Evolutionary conservation across 177 flowering plant species (phyloP).

Genomic region (Tripterygium wilfordii): DNA sequence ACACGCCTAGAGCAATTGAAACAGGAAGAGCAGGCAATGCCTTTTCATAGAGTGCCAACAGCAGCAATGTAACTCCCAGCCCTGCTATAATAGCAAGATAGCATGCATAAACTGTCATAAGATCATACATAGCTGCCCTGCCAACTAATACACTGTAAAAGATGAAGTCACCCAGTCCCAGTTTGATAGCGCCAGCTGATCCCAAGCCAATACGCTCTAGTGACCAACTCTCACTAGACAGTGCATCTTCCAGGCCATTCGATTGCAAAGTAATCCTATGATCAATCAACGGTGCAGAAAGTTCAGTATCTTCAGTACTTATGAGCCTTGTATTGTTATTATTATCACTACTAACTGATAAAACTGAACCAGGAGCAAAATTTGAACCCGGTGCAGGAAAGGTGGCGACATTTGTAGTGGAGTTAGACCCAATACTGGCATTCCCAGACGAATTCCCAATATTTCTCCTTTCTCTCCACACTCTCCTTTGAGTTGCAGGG

Average conservation of each 20-base stretch:
- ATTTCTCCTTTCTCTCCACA: constrained; percentile 59
- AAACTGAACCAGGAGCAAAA: constrained; percentile 11
- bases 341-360: constrained; percentile 12
- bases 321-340: constrained; percentile 28
- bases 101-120: constrained; percentile 95
- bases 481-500: constrained; percentile 44
- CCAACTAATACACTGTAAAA: constrained; percentile 97
- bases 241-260: constrained; percentile 21
- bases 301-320: constrained; percentile 44
- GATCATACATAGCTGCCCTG: constrained; percentile 96
- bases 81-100: constrained; percentile 97
- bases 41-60: constrained; percentile 80
- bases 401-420: constrained; percentile 6
- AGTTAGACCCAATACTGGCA: constrained; percentile 10
- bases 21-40: constrained; percentile 96
- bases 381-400: constrained; percentile 8
- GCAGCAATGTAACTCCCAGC: constrained; percentile 80
- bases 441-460: constrained; percentile 15
- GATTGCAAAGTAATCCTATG: constrained; percentile 17
- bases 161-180: constrained; percentile 93
- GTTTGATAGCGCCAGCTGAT: constrained; percentile 87
- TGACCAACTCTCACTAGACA: constrained; percentile 29
- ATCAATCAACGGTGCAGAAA: constrained; percentile 59
- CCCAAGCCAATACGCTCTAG: constrained; percentile 90
- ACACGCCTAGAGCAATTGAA: constrained; percentile 64